These are phyloP conservation scores for Mrakia blollopis DNA, from an alignment of 768 basidiomycete genomes.

Conservation along the genomic window DNA sequence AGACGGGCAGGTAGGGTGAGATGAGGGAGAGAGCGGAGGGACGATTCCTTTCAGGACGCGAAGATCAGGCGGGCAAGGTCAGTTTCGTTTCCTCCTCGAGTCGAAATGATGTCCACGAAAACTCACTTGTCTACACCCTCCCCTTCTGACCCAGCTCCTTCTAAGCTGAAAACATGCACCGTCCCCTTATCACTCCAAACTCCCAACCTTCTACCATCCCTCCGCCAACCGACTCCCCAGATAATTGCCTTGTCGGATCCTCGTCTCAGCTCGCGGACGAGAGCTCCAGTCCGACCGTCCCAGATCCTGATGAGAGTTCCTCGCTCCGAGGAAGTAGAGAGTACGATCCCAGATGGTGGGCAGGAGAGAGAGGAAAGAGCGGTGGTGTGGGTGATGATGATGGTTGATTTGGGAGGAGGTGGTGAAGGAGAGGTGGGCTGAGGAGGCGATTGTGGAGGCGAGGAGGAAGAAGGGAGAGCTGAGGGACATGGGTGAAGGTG, in stretches of 20 bases:
- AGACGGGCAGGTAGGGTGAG: conserved; percentile 62
- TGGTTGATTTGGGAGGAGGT: conserved; percentile 62
- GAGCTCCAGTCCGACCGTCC: conserved; percentile 68
- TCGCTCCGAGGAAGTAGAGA: conserved; percentile 76
- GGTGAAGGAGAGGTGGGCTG: conserved; percentile 46
- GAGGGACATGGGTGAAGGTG: conserved; percentile 39
- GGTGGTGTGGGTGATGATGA: conserved; percentile 77
- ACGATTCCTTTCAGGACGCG: conserved; percentile 57
- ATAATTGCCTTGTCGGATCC: conserved; percentile 87
- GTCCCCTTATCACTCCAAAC: conserved; percentile 97
- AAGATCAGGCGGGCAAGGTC: neutral
- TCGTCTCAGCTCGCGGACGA: conserved; percentile 71
- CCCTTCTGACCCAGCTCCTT: conserved; percentile 50
- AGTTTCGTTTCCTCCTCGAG: neutral
- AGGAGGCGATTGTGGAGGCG: conserved; percentile 37
- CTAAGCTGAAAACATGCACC: conserved; percentile 62
- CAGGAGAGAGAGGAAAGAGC: conserved; percentile 72
- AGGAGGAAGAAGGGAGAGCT: conserved; percentile 24
- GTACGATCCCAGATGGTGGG: conserved; percentile 67
- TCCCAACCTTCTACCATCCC: conserved; percentile 77
- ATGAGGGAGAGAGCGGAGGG: conserved; percentile 77
- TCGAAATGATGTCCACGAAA: conserved; percentile 10
- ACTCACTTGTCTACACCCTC: conserved; percentile 44
- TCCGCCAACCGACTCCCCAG: conserved; percentile 80
- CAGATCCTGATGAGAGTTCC: conserved; percentile 85